Conservation (phyloP, 169 alveolate species). For the Eimeria praecox region DNA sequence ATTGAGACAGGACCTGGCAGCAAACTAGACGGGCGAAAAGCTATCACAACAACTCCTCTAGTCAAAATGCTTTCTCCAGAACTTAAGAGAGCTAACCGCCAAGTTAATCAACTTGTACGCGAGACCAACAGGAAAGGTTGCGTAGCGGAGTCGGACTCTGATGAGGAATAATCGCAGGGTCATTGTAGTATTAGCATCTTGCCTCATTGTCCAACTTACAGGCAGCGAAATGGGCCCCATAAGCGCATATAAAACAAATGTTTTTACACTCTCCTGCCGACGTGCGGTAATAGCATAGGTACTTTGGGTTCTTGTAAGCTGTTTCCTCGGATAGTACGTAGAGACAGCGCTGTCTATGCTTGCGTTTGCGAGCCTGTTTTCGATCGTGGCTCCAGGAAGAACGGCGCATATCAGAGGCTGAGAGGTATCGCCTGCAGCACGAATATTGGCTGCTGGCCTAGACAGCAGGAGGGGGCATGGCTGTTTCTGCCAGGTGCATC, state of each 20-base stretch:
- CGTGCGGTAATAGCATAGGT: background rate
- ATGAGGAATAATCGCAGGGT: conserved; percentile 9
- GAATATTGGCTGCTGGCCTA: background rate
- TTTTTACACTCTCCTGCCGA: background rate
- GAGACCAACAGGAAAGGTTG: conserved; percentile 46
- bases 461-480: background rate
- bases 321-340: background rate
- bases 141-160: conserved; percentile 28
- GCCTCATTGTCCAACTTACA: background rate
- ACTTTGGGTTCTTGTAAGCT: background rate
- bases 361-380: background rate
- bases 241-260: background rate
- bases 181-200: background rate
- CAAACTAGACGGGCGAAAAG: conserved; percentile 71
- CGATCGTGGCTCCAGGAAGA: background rate
- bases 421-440: conserved; percentile 1
- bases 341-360: background rate
- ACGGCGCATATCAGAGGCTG: background rate
- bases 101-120: conserved; percentile 62
- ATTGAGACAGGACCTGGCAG: conserved; percentile 69
- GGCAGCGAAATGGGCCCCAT: background rate
- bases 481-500: background rate
- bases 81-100: conserved; percentile 48
- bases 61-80: conserved; percentile 70
- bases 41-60: conserved; percentile 68